Conservation (phyloP, 305 asterid species). For the Plantago lanceolata region DNA sequence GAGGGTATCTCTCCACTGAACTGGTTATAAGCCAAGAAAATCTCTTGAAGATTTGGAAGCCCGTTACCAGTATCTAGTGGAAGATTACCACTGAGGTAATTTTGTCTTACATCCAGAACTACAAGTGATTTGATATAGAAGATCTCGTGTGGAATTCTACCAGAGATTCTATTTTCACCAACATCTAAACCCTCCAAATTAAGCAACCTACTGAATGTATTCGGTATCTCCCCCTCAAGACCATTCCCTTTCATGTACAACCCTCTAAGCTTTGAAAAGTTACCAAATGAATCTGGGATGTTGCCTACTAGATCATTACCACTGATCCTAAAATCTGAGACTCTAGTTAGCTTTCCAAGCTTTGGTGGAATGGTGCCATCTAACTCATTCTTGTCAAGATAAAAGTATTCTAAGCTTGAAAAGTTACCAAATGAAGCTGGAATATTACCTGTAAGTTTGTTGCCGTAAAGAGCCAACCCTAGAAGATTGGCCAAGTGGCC, state of each 20-base stretch:
- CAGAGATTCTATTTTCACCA: slow-evolving; percentile 30
- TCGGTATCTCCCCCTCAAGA: slow-evolving; percentile 31
- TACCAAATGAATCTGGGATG: slow-evolving; percentile 31
- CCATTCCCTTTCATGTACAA: slow-evolving; percentile 31
- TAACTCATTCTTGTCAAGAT: slow-evolving; percentile 23
- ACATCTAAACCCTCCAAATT: slow-evolving; percentile 29
- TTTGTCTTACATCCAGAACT: slow-evolving; percentile 26
- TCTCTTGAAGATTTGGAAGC: slow-evolving; percentile 35
- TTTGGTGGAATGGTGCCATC: too few species aligned
- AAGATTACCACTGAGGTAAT: slow-evolving; percentile 34
- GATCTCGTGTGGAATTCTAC: slow-evolving; percentile 26
- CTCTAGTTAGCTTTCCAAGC: too few species aligned
- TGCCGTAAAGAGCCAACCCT: too few species aligned
- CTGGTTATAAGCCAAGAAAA: slow-evolving; percentile 32
- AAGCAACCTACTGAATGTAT: slow-evolving; percentile 24
- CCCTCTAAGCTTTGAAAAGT: slow-evolving; percentile 26
- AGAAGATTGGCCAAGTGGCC: too few species aligned
- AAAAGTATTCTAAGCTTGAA: slow-evolving; percentile 19
- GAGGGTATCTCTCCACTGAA: slow-evolving; percentile 38
- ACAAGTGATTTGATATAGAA: slow-evolving; percentile 39
- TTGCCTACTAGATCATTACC: slow-evolving; percentile 31
- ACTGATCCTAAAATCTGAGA: too few species aligned
- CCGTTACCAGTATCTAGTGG: slow-evolving; percentile 34
- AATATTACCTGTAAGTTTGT: slow-evolving; percentile 23
- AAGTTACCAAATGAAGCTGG: slow-evolving; percentile 23